Conservation (phyloP, 306 rosid species). For the Fragaria vesca region DNA sequence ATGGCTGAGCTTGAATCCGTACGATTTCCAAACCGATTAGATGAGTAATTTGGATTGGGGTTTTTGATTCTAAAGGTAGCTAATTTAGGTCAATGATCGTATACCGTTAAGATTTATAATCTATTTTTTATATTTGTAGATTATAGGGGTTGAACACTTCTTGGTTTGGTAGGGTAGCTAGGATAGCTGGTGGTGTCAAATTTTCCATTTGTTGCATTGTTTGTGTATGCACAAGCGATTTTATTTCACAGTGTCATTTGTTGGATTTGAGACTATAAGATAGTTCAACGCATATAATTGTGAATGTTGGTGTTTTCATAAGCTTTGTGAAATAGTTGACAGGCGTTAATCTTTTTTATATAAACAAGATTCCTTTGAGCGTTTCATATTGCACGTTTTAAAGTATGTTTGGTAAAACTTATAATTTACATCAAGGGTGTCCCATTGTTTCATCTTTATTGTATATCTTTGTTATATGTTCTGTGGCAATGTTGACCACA, state of each 20-base stretch:
- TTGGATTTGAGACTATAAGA: neutral
- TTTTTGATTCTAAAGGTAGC: neutral
- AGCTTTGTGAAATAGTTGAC: neutral
- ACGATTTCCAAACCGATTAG: neutral
- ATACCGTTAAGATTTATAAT: neutral
- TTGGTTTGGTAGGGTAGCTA: neutral
- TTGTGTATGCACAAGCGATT: neutral
- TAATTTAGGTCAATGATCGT: neutral
- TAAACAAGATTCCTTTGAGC: neutral
- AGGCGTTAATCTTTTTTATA: neutral
- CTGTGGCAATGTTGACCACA: neutral
- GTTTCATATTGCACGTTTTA: neutral
- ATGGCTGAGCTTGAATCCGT: neutral
- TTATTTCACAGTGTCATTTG: neutral
- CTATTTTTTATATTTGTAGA: neutral
- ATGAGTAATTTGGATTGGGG: slow-evolving; percentile 2
- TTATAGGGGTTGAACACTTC: neutral
- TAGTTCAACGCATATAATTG: neutral
- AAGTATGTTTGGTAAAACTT: neutral
- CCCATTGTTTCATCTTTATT: too few relatives aligned
- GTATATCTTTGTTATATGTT: too few relatives aligned
- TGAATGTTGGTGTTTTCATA: slow-evolving; percentile 6
- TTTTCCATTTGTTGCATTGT: neutral
- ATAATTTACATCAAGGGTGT: neutral
- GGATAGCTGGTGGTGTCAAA: neutral